Conservation (phyloP, 768 basidiomycete genomes). For the Hygrophoropsis aurantiaca region DNA sequence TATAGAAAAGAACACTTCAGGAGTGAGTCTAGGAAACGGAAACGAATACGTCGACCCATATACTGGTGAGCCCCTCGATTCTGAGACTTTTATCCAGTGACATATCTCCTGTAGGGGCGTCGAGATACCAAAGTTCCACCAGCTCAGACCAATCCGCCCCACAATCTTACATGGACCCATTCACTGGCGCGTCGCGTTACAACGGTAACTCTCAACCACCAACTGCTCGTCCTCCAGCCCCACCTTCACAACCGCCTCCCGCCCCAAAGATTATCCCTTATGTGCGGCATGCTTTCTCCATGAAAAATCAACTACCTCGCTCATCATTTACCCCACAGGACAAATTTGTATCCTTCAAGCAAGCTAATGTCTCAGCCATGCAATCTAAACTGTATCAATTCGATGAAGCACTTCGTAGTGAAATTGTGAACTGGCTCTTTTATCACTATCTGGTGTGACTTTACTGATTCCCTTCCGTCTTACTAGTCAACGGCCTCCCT, state of each 20-base stretch:
- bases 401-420: slow-evolving; percentile 61
- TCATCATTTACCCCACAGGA: slow-evolving; percentile 39
- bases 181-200: slow-evolving; percentile 71
- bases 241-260: slow-evolving; percentile 29
- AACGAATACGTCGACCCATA: slow-evolving; percentile 81
- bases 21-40: slow-evolving; percentile 66
- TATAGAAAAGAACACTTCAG: slow-evolving; percentile 88
- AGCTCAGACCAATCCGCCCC: slow-evolving; percentile 28
- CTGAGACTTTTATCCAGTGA: not conserved
- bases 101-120: slow-evolving; percentile 45
- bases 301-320: not conserved
- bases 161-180: slow-evolving; percentile 59
- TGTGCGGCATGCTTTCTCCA: slow-evolving; percentile 32
- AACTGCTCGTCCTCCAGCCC: slow-evolving; percentile 28
- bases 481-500: slow-evolving; percentile 66
- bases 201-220: slow-evolving; percentile 38
- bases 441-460: not conserved
- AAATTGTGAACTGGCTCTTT: slow-evolving; percentile 53
- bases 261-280: slow-evolving; percentile 47
- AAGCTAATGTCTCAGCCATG: slow-evolving; percentile 79
- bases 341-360: slow-evolving; percentile 75
- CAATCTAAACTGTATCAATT: slow-evolving; percentile 76
- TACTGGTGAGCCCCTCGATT: slow-evolving; percentile 56
- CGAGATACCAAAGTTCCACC: slow-evolving; percentile 55
- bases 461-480: not conserved